Evolutionary conservation across 2,329 filamentous ascomycete species (phyloP), one percentile per base, ranked within the genome.

Genomic region (Neoarthrinium moseri): DNA sequence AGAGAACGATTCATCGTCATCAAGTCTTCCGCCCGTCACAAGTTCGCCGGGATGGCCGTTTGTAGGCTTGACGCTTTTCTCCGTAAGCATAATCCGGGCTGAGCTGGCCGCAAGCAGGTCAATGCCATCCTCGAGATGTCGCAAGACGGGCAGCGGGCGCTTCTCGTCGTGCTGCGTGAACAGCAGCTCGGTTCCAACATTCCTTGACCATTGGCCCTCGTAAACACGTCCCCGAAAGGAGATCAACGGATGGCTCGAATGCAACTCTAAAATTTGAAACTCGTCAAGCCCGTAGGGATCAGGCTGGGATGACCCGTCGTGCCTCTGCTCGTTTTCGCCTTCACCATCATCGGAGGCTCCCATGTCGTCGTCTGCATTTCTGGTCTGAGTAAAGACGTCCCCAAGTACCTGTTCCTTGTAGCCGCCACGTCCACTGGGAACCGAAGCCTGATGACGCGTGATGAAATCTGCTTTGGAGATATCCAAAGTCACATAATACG

Each of bases 241-340:
- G 48, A 96, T 77, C 22, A 96, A 71, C 0, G 92, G 92, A 39
- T 87, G 86, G 3, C 70, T 59, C 1, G 85, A 85, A 64, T 95
- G 87, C 4, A 96, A 75, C 22, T 89, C 90, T n/a, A 94, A 73
- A 41, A 96, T 84, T 60, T 96, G 90, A 5, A 96, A 79, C 30
- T 78, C 68, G 23, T 69, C 61, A 6, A 50, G 45, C 10, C 63
- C 62, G 15, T 50, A n/a, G n/a, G n/a, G n/a, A n/a, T n/a, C n/a
- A n/a, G 32, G 7, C 17, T 35, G 32, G 10, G 32, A 35, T n/a
- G n/a, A n/a, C n/a, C n/a, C n/a, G n/a, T n/a, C n/a, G n/a, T n/a
- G n/a, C n/a, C n/a, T n/a, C n/a, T n/a, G n/a, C n/a, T n/a, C n/a
- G n/a, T n/a, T n/a, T n/a, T n/a, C n/a, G n/a, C n/a, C n/a, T n/a